Evolutionary conservation across 2,329 filamentous ascomycete species (phyloP).

Genomic region (Phyllosticta paracitricarpa): DNA sequence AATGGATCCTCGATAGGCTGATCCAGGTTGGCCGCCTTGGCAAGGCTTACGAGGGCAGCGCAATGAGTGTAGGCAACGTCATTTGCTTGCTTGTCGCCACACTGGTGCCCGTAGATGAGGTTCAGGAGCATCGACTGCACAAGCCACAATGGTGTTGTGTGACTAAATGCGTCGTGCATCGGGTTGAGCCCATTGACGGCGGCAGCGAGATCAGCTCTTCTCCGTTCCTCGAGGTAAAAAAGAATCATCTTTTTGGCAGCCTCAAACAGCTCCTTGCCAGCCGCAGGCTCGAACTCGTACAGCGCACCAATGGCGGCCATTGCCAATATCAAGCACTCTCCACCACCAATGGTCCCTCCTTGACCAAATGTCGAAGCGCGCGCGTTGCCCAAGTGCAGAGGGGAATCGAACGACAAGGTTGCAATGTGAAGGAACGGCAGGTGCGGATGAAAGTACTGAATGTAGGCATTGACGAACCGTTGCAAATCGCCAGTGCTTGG

Average conservation of each 20-base stretch:
- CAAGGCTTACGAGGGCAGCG: conserved; percentile 80
- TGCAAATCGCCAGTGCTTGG: conserved; percentile 80
- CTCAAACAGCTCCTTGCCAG: conserved; percentile 80
- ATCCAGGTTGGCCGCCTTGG: conserved; percentile 74
- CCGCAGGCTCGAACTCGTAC: conserved; percentile 73
- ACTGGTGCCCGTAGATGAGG: conserved; percentile 91
- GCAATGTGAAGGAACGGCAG: conserved; percentile 89
- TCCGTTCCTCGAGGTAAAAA: conserved; percentile 80
- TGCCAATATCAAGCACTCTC: conserved; percentile 74
- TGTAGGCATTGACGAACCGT: conserved; percentile 81
- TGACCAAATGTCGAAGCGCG: conserved; percentile 50
- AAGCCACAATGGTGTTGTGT: conserved; percentile 81
- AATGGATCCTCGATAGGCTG: conserved; percentile 19
- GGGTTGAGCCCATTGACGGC: conserved; percentile 45
- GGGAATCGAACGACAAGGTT: conserved; percentile 80
- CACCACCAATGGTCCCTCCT: conserved; percentile 57
- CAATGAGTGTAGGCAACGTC: conserved; percentile 91
- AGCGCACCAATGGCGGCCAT: conserved; percentile 82
- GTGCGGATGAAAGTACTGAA: conserved; percentile 88
- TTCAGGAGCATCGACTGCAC: conserved; percentile 96
- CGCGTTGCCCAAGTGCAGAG: conserved; percentile 51
- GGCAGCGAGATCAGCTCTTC: conserved; percentile 68
- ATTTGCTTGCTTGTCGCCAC: conserved; percentile 79
- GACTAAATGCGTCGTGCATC: conserved; percentile 49
- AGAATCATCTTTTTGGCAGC: conserved; percentile 94